These are phyloP conservation scores for Linum trigynum DNA, from an alignment of 345 rosid species.

Conservation along the genomic window DNA sequence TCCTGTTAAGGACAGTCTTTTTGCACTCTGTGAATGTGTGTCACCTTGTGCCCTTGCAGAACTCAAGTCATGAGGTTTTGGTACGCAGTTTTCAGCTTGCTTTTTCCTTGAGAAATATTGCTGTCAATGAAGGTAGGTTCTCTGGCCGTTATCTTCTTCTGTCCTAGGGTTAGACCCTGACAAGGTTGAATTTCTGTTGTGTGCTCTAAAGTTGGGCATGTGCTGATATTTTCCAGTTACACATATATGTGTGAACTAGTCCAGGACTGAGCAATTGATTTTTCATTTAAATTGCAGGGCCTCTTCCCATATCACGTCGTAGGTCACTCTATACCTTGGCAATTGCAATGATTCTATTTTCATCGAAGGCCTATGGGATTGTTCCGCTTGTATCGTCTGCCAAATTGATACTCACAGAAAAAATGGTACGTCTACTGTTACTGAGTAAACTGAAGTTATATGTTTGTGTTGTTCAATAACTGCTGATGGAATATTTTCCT, in stretches of 20 bases:
- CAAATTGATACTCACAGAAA: constrained; percentile 46
- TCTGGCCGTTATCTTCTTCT: not conserved
- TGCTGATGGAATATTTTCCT: not conserved
- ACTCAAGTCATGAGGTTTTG: constrained; percentile 66
- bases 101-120: constrained; percentile 70
- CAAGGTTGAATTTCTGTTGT: not conserved
- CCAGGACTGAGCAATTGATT: not conserved
- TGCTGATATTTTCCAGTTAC: not conserved
- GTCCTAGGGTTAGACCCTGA: not conserved
- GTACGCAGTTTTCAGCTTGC: constrained; percentile 87
- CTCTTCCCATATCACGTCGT: constrained; percentile 66
- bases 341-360: constrained; percentile 78
- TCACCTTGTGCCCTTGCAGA: constrained; percentile 37
- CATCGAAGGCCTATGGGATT: constrained; percentile 63
- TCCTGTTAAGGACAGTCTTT: constrained; percentile 4
- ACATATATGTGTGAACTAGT: not conserved
- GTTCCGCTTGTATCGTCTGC: constrained; percentile 43
- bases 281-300: constrained; percentile 36
- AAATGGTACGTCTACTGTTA: constrained; percentile 34
- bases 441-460: constrained; percentile 2
- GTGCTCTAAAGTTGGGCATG: not conserved
- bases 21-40: constrained; percentile 1
- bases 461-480: constrained; percentile 8
- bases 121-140: constrained; percentile 70
- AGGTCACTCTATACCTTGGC: constrained; percentile 82